A percentile compares a stretch with the other conserved stretches of the same genome.
Evolutionary conservation across 192 early-diverging fungal species (phyloP).

Genomic region (Umbelopsis isabellina): DNA sequence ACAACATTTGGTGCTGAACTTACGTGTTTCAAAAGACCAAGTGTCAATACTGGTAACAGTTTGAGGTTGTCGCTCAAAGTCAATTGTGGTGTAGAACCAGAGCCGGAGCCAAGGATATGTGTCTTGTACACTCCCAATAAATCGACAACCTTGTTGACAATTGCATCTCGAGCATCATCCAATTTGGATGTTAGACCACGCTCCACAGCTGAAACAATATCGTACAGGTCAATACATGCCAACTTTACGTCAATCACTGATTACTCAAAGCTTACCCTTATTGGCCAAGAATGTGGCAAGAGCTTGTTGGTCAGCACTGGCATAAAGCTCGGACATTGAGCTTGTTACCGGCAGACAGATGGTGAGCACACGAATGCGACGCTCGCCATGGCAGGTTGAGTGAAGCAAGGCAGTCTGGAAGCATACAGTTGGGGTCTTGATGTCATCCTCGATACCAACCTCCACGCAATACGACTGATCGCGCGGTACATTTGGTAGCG

Average conservation of each 20-base stretch:
- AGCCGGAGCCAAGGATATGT: slow-evolving; percentile 67
- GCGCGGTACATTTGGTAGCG: slow-evolving; percentile 91
- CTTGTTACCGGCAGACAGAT: slow-evolving; percentile 86
- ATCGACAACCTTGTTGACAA: slow-evolving; percentile 85
- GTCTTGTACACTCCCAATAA: slow-evolving; percentile 91
- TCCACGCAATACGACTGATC: slow-evolving; percentile 92
- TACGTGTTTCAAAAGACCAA: slow-evolving; percentile 88
- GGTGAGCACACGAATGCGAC: slow-evolving; percentile 93
- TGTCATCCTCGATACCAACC: slow-evolving; percentile 73
- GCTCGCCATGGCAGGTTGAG: slow-evolving; percentile 86
- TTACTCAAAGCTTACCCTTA: slow-evolving; percentile 61
- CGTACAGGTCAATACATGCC: neutral
- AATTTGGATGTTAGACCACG: slow-evolving; percentile 81
- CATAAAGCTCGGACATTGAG: slow-evolving; percentile 79
- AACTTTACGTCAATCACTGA: neutral
- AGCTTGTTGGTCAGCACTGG: slow-evolving; percentile 81
- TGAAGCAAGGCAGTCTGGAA: slow-evolving; percentile 96
- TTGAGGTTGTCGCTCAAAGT: slow-evolving; percentile 85
- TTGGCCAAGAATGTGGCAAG: slow-evolving; percentile 82
- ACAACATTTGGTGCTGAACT: slow-evolving; percentile 20
- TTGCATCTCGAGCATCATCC: slow-evolving; percentile 92
- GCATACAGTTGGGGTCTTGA: slow-evolving; percentile 76
- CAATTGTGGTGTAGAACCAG: slow-evolving; percentile 79
- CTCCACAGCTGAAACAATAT: slow-evolving; percentile 70
- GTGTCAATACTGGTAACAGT: slow-evolving; percentile 79